A percentile compares a stretch with the other conserved stretches of the same genome.
Conservation (phyloP, 208 protist species). For the Endotrypanum monterogeii region DNA sequence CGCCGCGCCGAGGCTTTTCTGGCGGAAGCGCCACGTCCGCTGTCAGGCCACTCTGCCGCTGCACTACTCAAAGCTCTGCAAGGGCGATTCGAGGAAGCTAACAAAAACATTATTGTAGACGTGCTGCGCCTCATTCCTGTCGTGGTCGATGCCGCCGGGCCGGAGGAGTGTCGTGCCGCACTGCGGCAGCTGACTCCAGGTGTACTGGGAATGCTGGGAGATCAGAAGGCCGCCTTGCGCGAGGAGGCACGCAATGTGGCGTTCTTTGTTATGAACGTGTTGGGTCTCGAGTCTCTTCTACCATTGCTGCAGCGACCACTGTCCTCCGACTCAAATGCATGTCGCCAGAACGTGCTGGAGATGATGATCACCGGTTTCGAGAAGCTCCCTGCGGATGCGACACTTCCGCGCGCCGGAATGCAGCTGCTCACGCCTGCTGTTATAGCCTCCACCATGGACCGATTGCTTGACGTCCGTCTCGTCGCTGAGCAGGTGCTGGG, state of each 20-base stretch:
- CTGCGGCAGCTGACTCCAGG: conserved; percentile 61
- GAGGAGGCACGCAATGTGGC: conserved; percentile 74
- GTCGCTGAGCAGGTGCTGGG: conserved; percentile 78
- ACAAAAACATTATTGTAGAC: conserved; percentile 90
- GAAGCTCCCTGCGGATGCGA: conserved; percentile 36
- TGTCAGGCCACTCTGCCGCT: conserved; percentile 38
- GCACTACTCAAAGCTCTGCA: conserved; percentile 64
- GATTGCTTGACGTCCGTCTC: conserved; percentile 76
- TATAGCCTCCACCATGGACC: conserved; percentile 76
- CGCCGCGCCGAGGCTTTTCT: conserved; percentile 67
- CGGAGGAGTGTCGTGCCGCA: conserved; percentile 41
- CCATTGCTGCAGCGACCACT: conserved; percentile 74
- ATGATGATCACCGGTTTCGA: conserved; percentile 75
- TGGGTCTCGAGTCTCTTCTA: conserved; percentile 71
- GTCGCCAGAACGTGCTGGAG: conserved; percentile 75
- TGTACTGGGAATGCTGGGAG: conserved; percentile 74
- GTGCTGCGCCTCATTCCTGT: conserved; percentile 69
- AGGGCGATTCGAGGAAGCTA: conserved; percentile 77
- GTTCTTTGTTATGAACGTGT: conserved; percentile 49
- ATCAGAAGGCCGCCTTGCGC: conserved; percentile 78
- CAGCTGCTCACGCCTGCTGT: conserved; percentile 63
- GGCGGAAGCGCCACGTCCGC: conserved; percentile 30
- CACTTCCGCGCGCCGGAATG: conserved; percentile 45
- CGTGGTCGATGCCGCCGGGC: conserved; percentile 49
- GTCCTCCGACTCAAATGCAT: conserved; percentile 70